Percentiles rank a stretch among this genome's conserved stretches.
Evolutionary conservation across 129 eudicot genomes (phyloP).

Genomic region (Lonicera japonica): DNA sequence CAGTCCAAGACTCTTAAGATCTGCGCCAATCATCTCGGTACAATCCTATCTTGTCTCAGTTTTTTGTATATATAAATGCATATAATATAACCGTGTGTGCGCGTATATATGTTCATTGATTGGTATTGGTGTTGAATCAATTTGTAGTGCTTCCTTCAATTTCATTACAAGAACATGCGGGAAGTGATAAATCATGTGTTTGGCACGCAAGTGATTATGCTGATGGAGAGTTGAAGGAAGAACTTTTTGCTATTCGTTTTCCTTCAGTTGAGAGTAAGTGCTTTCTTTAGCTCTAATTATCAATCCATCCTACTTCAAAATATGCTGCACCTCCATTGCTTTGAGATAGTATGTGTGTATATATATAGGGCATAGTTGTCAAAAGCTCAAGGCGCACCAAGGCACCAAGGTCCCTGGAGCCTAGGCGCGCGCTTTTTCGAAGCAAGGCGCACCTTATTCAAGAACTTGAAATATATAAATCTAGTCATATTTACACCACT

Average conservation of each 20-base stretch:
- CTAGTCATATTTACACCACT: too few species aligned
- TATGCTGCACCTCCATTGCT: background rate
- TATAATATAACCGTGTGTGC: background rate
- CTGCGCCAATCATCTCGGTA: constrained; percentile 56
- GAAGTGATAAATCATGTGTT: constrained; percentile 44
- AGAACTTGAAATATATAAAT: too few species aligned
- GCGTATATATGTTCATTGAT: background rate
- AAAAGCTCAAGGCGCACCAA: too few species aligned
- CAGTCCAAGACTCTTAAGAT: constrained; percentile 44
- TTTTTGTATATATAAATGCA: background rate
- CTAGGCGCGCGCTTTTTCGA: too few species aligned
- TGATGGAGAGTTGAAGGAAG: constrained; percentile 43
- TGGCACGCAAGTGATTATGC: constrained; percentile 51
- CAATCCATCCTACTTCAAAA: background rate
- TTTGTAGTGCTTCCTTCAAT: constrained; percentile 28
- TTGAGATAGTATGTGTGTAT: background rate
- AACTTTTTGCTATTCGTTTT: constrained; percentile 36
- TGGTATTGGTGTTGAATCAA: background rate
- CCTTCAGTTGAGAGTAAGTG: constrained; percentile 41
- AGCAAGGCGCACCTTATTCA: too few species aligned
- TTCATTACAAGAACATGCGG: constrained; percentile 43
- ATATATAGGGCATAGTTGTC: too few species aligned
- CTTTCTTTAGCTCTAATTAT: background rate
- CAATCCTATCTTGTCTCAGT: background rate
- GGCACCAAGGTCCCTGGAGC: too few species aligned